Conservation (phyloP, 2,329 filamentous ascomycete species). For the Colletotrichum gigasporum region DNA sequence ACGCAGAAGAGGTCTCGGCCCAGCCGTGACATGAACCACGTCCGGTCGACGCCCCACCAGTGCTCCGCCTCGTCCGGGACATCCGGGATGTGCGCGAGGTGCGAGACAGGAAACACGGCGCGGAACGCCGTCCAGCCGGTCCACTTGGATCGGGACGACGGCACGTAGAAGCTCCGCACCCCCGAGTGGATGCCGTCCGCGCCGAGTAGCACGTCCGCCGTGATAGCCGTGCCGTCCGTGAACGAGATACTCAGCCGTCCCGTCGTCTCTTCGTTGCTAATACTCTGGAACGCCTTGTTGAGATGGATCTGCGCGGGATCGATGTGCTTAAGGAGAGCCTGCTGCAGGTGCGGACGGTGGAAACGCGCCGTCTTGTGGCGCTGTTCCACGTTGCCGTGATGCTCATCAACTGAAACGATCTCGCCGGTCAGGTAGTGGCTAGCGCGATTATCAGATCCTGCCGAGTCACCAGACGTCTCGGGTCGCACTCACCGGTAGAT, state of each 20-base stretch:
- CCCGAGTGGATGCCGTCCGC: conserved; percentile 63
- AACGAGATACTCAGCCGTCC: conserved; percentile 51
- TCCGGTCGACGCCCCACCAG: conserved; percentile 52
- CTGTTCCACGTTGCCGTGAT: conserved; percentile 46
- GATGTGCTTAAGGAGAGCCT: conserved; percentile 55
- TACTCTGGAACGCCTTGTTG: conserved; percentile 49
- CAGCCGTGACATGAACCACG: conserved; percentile 53
- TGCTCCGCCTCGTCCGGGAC: conserved; percentile 54
- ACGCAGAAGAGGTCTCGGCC: conserved; percentile 52
- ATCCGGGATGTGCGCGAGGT: conserved; percentile 49
- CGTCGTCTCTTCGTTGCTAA: conserved; percentile 40
- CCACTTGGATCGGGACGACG: conserved; percentile 48
- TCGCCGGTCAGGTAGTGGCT: conserved; percentile 55
- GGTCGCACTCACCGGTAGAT: conserved; percentile 48
- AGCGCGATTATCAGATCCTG: fast-evolving
- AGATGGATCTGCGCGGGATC: conserved; percentile 52
- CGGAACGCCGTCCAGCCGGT: conserved; percentile 56
- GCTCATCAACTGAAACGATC: conserved; percentile 52
- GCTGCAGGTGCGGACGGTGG: conserved; percentile 58
- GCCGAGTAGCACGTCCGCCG: conserved; percentile 59
- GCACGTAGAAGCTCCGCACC: conserved; percentile 54
- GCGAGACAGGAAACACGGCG: conserved; percentile 52
- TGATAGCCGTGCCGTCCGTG: conserved; percentile 53
- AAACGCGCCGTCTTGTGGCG: conserved; percentile 55
- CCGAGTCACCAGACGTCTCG: fast-evolving